Evolutionary conservation across 257 asterid species (phyloP).

Genomic region (Nicotiana knightiana): DNA sequence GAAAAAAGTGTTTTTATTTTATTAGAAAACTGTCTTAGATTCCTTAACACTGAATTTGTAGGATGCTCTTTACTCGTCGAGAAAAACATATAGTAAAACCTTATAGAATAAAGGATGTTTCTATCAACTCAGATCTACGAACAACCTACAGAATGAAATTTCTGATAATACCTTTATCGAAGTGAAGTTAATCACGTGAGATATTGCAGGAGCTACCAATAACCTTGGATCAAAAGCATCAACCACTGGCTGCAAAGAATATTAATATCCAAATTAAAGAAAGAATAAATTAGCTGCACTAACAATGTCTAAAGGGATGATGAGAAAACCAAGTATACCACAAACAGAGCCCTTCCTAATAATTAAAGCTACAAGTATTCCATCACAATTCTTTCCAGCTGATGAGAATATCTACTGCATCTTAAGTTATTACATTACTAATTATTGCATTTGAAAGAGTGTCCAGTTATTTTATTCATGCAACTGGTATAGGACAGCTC

Average conservation of each 20-base stretch:
- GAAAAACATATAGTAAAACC: not conserved
- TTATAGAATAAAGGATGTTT: not conserved
- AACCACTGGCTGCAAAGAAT: slow-evolving; percentile 40
- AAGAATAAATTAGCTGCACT: not conserved
- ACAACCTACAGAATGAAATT: not conserved
- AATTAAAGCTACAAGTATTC: not conserved
- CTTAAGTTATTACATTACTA: too few relatives aligned
- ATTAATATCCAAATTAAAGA: not conserved
- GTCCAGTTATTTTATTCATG: too few relatives aligned
- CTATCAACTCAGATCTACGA: not conserved
- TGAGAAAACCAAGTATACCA: not conserved
- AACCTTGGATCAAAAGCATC: slow-evolving; percentile 98
- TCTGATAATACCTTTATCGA: slow-evolving; percentile 23
- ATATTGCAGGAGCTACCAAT: slow-evolving; percentile 91
- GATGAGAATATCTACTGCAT: not conserved
- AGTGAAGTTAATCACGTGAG: slow-evolving; percentile 58
- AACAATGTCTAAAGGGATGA: not conserved
- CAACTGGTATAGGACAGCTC: too few relatives aligned
- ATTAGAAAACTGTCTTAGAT: not conserved
- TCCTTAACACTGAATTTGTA: not conserved
- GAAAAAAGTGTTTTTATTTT: not conserved
- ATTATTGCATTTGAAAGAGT: too few relatives aligned
- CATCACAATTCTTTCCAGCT: not conserved
- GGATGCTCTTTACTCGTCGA: not conserved
- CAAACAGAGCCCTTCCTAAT: not conserved